Conservation (phyloP, 306 rosid species). For the Pyrus pyrifolia region DNA sequence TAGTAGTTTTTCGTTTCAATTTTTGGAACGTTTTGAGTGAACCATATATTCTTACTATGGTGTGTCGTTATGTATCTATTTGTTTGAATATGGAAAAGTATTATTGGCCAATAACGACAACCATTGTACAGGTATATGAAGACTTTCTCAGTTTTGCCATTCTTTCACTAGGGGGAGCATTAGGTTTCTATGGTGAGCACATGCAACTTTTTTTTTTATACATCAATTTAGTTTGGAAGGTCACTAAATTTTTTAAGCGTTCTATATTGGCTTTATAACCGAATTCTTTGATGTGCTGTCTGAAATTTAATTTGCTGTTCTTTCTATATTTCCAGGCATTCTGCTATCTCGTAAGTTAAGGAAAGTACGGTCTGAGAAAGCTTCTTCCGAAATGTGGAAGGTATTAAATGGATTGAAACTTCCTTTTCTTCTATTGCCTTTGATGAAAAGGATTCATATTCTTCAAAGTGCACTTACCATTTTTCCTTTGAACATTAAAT, state of each 20-base stretch:
- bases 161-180: slow-evolving; percentile 47
- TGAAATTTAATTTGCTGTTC: not conserved
- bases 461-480: not conserved
- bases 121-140: slow-evolving; percentile 50
- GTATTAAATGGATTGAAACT: slow-evolving; percentile 21
- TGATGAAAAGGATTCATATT: not conserved
- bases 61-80: not conserved
- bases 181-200: slow-evolving; percentile 57
- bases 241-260: not conserved
- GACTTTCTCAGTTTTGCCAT: slow-evolving; percentile 33
- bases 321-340: slow-evolving; percentile 31
- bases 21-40: not conserved
- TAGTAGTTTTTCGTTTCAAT: not conserved
- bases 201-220: not conserved
- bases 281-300: not conserved
- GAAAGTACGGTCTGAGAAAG: slow-evolving; percentile 58
- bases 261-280: not conserved
- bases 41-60: not conserved
- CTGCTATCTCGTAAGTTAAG: slow-evolving; percentile 41
- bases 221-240: not conserved
- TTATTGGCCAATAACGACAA: slow-evolving; percentile 12
- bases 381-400: slow-evolving; percentile 72
- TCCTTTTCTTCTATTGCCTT: not conserved
- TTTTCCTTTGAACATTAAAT: not conserved
- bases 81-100: not conserved